phyloP scores from a whole-genome alignment of 2,329 filamentous ascomycete genomes.

The Dactylellina haptotyla region DNA sequence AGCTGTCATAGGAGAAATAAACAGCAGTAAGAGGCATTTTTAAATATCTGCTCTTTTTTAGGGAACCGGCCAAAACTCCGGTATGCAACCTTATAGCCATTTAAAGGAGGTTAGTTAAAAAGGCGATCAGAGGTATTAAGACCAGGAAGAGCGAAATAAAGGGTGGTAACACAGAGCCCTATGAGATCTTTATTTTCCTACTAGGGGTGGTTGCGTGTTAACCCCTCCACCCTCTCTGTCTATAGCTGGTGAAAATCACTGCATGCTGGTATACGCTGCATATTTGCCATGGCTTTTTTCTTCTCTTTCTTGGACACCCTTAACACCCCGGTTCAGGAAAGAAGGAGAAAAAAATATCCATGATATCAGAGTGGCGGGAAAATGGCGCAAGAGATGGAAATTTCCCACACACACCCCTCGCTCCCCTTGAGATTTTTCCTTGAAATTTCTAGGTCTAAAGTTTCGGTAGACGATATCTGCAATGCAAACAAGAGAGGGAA shows the following conservation, averaged over 20 bases:
- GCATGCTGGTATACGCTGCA: too few relatives aligned
- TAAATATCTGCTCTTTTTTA: too few relatives aligned
- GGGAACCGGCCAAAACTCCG: constrained; percentile 18
- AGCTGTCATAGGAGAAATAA: neutral
- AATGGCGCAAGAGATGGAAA: constrained; percentile 43
- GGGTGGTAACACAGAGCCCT: constrained; percentile 41
- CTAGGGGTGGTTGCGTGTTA: neutral
- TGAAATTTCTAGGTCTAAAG: too few relatives aligned
- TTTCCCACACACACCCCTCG: neutral
- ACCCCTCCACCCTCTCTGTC: neutral
- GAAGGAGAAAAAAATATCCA: neutral
- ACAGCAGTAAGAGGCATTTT: constrained; percentile 9
- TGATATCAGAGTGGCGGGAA: constrained; percentile 43
- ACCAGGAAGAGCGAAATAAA: constrained; percentile 30
- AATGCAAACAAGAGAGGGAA: neutral
- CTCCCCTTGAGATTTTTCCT: constrained; percentile 1
- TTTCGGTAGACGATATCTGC: neutral
- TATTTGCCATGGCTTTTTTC: too few relatives aligned
- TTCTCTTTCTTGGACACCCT: neutral
- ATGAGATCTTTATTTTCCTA: constrained; percentile 21
- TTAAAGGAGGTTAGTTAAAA: constrained; percentile 4
- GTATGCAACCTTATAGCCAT: constrained; percentile 37
- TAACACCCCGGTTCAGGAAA: too few relatives aligned
- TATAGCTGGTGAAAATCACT: too few relatives aligned
- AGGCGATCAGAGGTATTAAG: constrained; percentile 23